Percentiles rank a stretch among this genome's conserved stretches.
These are phyloP conservation scores for Suhomyces sp. DNA, from an alignment of 805 yeast species.

Conservation along the genomic window DNA sequence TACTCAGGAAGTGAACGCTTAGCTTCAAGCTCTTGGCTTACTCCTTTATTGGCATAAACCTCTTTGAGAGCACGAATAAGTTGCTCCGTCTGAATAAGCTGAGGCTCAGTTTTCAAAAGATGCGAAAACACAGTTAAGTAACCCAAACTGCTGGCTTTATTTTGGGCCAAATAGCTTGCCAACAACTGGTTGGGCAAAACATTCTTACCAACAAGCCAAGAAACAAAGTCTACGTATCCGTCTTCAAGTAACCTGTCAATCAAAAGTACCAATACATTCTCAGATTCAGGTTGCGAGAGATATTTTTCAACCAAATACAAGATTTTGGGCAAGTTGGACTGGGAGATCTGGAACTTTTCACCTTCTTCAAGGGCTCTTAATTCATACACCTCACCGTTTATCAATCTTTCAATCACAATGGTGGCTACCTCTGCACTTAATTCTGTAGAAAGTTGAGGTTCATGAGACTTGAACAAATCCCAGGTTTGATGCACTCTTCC, in stretches of 20 bases:
- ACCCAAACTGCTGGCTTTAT: not conserved
- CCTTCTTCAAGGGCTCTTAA: conserved; percentile 22
- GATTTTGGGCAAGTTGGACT: conserved; percentile 1
- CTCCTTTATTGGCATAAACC: not conserved
- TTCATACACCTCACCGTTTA: conserved; percentile 37
- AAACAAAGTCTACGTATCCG: not conserved
- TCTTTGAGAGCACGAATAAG: conserved; percentile 1
- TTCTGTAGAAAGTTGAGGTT: conserved; percentile 2
- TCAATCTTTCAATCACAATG: conserved; percentile 32
- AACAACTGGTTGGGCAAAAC: not conserved
- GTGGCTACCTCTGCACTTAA: conserved; percentile 21
- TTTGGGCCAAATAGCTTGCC: not conserved
- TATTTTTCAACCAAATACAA: conserved; percentile 1
- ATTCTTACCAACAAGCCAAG: not conserved
- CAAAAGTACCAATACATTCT: not conserved
- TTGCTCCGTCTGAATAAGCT: not conserved
- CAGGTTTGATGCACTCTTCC: conserved; percentile 52
- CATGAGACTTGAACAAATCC: conserved; percentile 38
- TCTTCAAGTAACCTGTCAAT: conserved; percentile 1
- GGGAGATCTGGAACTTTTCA: not conserved
- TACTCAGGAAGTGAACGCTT: not conserved
- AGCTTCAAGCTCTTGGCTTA: not conserved
- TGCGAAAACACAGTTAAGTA: conserved; percentile 2
- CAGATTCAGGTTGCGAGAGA: not conserved
- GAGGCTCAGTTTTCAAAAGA: conserved; percentile 4